These are phyloP conservation scores for Rhododendron kiyosumense DNA, from an alignment of 148 eudicot genomes.

Conservation along the genomic window DNA sequence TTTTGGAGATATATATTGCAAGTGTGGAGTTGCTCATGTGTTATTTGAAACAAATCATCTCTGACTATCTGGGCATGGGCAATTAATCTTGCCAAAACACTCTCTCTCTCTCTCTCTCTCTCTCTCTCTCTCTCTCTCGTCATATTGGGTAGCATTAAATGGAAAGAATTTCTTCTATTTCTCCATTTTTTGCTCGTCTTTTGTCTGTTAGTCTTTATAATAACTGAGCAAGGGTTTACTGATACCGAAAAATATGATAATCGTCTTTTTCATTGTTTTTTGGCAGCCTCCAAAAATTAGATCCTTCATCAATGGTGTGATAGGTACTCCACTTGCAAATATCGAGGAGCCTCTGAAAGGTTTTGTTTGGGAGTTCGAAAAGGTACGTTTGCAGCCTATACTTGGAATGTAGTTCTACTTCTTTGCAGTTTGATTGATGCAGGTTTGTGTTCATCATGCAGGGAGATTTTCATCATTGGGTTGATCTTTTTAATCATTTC, in stretches of 20 bases:
- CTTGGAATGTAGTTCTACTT: background rate
- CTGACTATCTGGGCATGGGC: background rate
- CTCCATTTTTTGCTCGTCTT: background rate
- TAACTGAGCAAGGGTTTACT: background rate
- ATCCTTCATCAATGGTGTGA: conserved; percentile 66
- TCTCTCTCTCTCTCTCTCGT: background rate
- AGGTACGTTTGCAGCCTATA: conserved; percentile 41
- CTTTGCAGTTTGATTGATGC: conserved; percentile 15
- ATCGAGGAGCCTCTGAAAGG: conserved; percentile 70
- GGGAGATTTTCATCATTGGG: conserved; percentile 98
- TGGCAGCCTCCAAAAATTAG: conserved; percentile 87
- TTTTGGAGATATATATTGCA: background rate
- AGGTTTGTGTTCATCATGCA: conserved; percentile 33
- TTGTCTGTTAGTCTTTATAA: background rate
- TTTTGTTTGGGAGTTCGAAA: conserved; percentile 94
- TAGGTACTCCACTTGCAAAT: conserved; percentile 65
- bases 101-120: background rate
- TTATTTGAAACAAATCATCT: background rate
- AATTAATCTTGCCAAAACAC: background rate
- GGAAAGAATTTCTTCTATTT: background rate
- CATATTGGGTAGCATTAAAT: background rate
- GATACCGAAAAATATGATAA: conserved; percentile 3
- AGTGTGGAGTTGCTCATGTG: background rate
- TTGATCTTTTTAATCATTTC: conserved; percentile 87
- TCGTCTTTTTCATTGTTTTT: conserved; percentile 10